Percentiles rank a stretch among this genome's conserved stretches.
These are phyloP conservation scores for Drechslerella coelobrocha DNA, from an alignment of 2,329 filamentous ascomycete species.

Conservation along the genomic window DNA sequence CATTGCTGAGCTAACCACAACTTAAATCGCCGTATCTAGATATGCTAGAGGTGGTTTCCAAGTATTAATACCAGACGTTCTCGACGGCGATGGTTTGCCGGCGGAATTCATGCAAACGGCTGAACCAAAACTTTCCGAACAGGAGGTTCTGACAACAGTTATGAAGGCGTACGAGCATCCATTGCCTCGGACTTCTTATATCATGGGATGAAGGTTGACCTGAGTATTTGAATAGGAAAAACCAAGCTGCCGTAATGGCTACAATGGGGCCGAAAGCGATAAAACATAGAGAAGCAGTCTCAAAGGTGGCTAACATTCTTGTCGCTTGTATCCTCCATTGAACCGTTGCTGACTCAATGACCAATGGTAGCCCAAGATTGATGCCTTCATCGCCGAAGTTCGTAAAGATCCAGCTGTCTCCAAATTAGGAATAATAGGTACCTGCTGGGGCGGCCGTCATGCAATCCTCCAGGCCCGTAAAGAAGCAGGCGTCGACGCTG, in stretches of 20 bases:
- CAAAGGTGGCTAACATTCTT: constrained; percentile 24
- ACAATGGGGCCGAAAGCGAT: constrained; percentile 30
- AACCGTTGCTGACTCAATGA: neutral
- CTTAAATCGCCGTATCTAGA: neutral
- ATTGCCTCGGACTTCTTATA: neutral
- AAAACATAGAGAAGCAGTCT: constrained; percentile 35
- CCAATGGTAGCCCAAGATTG: constrained; percentile 30
- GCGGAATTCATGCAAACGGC: constrained; percentile 30
- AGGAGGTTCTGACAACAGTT: constrained; percentile 30
- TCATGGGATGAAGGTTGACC: neutral
- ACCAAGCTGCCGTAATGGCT: constrained; percentile 25
- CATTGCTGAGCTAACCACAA: neutral
- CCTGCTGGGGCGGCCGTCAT: constrained; percentile 46
- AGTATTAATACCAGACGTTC: constrained; percentile 37
- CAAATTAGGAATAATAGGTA: constrained; percentile 41
- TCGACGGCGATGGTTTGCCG: constrained; percentile 37
- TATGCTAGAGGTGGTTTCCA: constrained; percentile 45
- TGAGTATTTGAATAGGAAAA: constrained; percentile 10
- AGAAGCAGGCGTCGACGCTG: constrained; percentile 26
- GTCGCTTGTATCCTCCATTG: neutral
- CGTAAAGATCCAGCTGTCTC: constrained; percentile 27
- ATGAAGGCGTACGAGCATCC: constrained; percentile 27
- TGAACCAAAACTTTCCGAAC: constrained; percentile 35
- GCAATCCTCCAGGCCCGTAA: constrained; percentile 38
- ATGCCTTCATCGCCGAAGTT: constrained; percentile 24